A percentile compares a stretch with the other conserved stretches of the same genome.
phyloP scores from a whole-genome alignment of 2,329 filamentous ascomycete species.

The Hymenoscyphus fraxineus region DNA sequence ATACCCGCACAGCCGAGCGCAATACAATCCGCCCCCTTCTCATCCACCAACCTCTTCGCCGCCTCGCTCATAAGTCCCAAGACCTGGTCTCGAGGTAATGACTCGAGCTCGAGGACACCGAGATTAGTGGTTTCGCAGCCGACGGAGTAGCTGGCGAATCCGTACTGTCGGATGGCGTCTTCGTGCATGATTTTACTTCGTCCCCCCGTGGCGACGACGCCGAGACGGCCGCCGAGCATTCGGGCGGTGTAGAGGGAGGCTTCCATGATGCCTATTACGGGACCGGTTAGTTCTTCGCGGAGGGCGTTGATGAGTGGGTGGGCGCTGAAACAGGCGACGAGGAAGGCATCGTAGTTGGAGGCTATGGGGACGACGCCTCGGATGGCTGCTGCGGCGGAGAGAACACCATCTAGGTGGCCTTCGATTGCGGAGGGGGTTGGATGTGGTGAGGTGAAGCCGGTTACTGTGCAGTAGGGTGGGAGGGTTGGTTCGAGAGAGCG shows the following conservation, averaged over 20 bases:
- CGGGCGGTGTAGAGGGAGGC: constrained; percentile 52
- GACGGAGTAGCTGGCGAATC: constrained; percentile 52
- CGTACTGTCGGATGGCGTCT: constrained; percentile 59
- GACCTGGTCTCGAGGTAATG: constrained; percentile 61
- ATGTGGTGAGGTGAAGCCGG: constrained; percentile 47
- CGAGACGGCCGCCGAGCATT: constrained; percentile 60
- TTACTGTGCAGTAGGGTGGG: constrained; percentile 44
- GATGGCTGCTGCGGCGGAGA: constrained; percentile 46
- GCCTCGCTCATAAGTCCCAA: constrained; percentile 63
- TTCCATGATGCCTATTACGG: constrained; percentile 83
- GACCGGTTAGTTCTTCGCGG: constrained; percentile 42
- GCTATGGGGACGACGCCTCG: constrained; percentile 44
- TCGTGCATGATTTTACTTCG: constrained; percentile 65
- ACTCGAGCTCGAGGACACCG: constrained; percentile 75
- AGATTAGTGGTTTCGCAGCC: constrained; percentile 58
- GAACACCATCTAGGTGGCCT: constrained; percentile 45
- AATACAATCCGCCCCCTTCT: constrained; percentile 59
- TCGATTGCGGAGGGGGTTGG: constrained; percentile 50
- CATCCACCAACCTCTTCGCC: constrained; percentile 59
- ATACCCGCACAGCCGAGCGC: constrained; percentile 89
- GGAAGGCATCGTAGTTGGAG: constrained; percentile 59
- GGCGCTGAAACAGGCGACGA: constrained; percentile 83
- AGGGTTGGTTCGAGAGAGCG: constrained; percentile 41
- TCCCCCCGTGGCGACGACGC: constrained; percentile 81
- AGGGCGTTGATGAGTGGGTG: constrained; percentile 70